A percentile compares a stretch with the other conserved stretches of the same genome.
phyloP scores from a whole-genome alignment of 2,329 filamentous ascomycete genomes.

The Emydomyces testavorans region DNA sequence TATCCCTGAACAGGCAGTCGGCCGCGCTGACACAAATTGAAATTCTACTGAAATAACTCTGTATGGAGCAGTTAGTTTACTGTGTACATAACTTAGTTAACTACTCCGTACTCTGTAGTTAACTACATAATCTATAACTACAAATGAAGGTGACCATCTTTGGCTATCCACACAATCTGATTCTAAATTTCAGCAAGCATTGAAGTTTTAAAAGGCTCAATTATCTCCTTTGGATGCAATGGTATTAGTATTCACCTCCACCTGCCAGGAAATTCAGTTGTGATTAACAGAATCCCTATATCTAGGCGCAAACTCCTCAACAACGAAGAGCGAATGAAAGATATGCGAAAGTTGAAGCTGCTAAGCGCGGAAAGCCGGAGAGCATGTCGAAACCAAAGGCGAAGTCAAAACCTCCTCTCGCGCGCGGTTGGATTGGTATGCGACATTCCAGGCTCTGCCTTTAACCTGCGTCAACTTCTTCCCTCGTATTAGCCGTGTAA shows the following conservation, averaged over 20 bases:
- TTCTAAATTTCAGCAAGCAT: no score
- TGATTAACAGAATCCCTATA: background rate
- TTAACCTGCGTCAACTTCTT: background rate
- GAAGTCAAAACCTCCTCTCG: constrained; percentile 44
- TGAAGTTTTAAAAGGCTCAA: no score
- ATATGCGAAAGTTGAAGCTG: constrained; percentile 48
- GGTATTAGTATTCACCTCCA: background rate
- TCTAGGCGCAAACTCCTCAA: constrained; percentile 52
- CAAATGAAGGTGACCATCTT: no score
- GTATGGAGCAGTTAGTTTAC: no score
- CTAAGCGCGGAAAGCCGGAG: constrained; percentile 48
- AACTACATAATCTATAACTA: no score
- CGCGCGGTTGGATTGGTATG: constrained; percentile 49
- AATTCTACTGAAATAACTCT: no score
- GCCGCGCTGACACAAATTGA: no score
- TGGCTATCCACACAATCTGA: no score
- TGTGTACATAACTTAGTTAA: no score
- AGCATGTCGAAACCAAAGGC: constrained; percentile 37
- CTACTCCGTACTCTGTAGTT: no score
- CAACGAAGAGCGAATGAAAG: constrained; percentile 53
- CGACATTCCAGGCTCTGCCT: constrained; percentile 18
- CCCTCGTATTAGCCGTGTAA: background rate
- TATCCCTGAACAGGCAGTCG: no score
- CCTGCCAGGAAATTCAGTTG: background rate
- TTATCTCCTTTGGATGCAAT: background rate